phyloP scores from a whole-genome alignment of 2,329 filamentous ascomycete genomes.

The Botryosphaeria agaves region DNA sequence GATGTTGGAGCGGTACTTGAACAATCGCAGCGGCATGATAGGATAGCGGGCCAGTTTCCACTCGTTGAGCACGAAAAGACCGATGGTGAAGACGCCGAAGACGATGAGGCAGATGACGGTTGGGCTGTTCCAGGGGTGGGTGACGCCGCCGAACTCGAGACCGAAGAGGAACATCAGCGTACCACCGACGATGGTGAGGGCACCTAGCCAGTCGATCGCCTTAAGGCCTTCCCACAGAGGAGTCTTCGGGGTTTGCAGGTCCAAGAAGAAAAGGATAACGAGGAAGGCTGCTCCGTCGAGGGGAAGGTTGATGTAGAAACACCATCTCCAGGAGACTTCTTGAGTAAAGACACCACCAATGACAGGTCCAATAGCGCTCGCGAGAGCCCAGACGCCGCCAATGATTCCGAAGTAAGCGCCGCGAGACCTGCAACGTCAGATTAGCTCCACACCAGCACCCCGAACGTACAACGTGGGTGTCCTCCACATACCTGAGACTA shows the following conservation, averaged over 20 bases:
- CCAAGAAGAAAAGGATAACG: slow-evolving; percentile 43
- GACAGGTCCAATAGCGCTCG: slow-evolving; percentile 46
- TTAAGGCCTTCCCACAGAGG: slow-evolving; percentile 43
- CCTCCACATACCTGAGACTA: too few relatives aligned
- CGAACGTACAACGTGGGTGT: slow-evolving; percentile 23
- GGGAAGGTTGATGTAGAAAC: slow-evolving; percentile 45
- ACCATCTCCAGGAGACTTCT: slow-evolving; percentile 18
- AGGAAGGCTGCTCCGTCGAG: slow-evolving; percentile 41
- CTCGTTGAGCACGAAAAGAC: slow-evolving; percentile 55
- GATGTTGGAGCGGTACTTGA: slow-evolving; percentile 47
- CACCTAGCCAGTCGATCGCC: slow-evolving; percentile 50
- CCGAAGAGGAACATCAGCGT: slow-evolving; percentile 78
- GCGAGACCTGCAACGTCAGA: too few relatives aligned
- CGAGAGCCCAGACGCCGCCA: slow-evolving; percentile 49
- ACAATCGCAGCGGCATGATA: slow-evolving; percentile 58
- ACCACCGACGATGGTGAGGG: slow-evolving; percentile 50
- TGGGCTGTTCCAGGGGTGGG: slow-evolving; percentile 56
- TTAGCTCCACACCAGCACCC: slow-evolving; percentile 15
- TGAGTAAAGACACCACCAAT: slow-evolving; percentile 51
- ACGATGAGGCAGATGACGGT: slow-evolving; percentile 62
- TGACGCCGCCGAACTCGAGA: slow-evolving; percentile 66
- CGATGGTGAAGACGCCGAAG: slow-evolving; percentile 48
- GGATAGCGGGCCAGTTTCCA: slow-evolving; percentile 58
- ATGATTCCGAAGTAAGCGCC: slow-evolving; percentile 47
- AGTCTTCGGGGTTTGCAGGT: slow-evolving; percentile 50